Evolutionary conservation across 1,284 basidiomycete species (phyloP).

Genomic region (Sporisorium sorghi): DNA sequence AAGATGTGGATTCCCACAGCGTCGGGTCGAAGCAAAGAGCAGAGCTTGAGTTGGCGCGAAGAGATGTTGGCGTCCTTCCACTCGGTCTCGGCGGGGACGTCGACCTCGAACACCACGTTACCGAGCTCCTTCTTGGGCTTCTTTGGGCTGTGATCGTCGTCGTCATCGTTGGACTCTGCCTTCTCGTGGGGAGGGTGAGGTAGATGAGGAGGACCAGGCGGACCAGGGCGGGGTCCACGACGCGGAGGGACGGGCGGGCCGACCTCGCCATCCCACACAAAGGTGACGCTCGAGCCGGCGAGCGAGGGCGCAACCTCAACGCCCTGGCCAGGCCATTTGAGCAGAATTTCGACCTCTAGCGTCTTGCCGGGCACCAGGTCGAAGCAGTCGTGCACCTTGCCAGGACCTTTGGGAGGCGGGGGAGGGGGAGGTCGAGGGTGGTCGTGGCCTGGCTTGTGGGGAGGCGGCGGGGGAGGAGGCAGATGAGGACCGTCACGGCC

Average conservation of each 20-base stretch:
- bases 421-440: conserved; percentile 11
- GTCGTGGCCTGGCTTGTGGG: conserved; percentile 5
- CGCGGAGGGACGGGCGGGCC: conserved; percentile 21
- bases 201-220: conserved; percentile 8
- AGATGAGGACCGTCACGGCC: conserved; percentile 13
- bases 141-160: neutral
- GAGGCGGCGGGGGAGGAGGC: conserved; percentile 1
- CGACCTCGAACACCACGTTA: conserved; percentile 18
- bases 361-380: conserved; percentile 26
- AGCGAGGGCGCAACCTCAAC: conserved; percentile 34
- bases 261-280: conserved; percentile 35
- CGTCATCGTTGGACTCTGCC: neutral
- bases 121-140: conserved; percentile 12
- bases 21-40: conserved; percentile 14
- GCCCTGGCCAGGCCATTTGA: conserved; percentile 24
- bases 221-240: conserved; percentile 15
- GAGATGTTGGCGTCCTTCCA: conserved; percentile 24
- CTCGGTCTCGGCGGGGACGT: conserved; percentile 16
- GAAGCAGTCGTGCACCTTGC: conserved; percentile 24
- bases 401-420: conserved; percentile 5
- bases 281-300: conserved; percentile 37
- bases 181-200: conserved; percentile 8
- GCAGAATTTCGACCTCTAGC: conserved; percentile 11
- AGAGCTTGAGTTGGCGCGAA: conserved; percentile 20
- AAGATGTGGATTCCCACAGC: conserved; percentile 31